These are phyloP conservation scores for Neckera pumila DNA, from an alignment of 225 moss, liverwort and hornwort genomes.

Conservation along the genomic window DNA sequence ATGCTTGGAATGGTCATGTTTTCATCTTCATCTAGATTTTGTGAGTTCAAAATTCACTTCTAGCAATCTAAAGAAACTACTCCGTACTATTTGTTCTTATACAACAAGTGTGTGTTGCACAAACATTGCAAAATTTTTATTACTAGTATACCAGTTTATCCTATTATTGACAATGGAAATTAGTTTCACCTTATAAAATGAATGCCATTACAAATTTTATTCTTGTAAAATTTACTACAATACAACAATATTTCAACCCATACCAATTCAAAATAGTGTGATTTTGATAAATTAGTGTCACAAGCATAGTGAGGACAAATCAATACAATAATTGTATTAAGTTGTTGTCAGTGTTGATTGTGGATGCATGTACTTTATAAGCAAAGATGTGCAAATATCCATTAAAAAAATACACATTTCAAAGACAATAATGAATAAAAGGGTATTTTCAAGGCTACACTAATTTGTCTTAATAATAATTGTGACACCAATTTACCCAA, in stretches of 20 bases:
- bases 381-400: background rate
- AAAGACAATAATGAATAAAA: no score
- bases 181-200: background rate
- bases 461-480: no score
- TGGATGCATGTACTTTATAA: accelerated
- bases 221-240: background rate
- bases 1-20: background rate
- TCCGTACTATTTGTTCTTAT: accelerated
- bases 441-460: accelerated
- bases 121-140: background rate
- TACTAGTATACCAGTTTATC: background rate
- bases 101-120: background rate
- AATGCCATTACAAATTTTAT: background rate
- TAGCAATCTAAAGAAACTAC: background rate
- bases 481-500: background rate
- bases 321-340: background rate
- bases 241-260: background rate
- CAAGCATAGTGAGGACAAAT: background rate
- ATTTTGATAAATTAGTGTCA: background rate
- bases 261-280: background rate
- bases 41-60: background rate
- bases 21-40: background rate
- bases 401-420: background rate
- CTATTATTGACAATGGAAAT: accelerated
- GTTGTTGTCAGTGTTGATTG: accelerated